Conservation (phyloP, 164 flowering plant genomes). For the Pachysandra terminalis region DNA sequence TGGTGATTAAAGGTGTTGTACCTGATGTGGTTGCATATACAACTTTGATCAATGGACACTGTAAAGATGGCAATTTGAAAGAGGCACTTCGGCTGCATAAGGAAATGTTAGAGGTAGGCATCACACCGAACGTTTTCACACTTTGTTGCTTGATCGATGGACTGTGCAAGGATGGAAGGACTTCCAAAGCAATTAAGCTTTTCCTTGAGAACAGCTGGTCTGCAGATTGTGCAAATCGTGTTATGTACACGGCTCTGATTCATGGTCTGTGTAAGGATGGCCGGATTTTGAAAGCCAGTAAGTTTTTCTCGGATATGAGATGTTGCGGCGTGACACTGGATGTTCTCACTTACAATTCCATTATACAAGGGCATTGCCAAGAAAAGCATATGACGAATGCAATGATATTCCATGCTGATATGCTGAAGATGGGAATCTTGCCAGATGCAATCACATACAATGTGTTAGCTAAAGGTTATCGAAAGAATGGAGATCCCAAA, state of each 20-base stretch:
- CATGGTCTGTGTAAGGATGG: slow-evolving; percentile 60
- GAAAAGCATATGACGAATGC: slow-evolving; percentile 34
- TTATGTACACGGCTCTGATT: slow-evolving; percentile 48
- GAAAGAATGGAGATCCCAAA: slow-evolving; percentile 27
- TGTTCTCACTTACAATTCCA: slow-evolving; percentile 29
- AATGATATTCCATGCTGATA: slow-evolving; percentile 66
- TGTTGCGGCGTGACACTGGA: slow-evolving; percentile 40
- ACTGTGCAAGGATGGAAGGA: slow-evolving; percentile 59
- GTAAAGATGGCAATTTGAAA: slow-evolving; percentile 45
- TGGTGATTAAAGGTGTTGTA: slow-evolving; percentile 60
- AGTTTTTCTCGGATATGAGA: slow-evolving; percentile 66
- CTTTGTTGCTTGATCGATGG: slow-evolving; percentile 60
- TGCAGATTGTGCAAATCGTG: slow-evolving; percentile 27
- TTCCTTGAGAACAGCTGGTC: slow-evolving; percentile 29
- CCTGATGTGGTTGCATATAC: slow-evolving; percentile 74
- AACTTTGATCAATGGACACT: slow-evolving; percentile 62
- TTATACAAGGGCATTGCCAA: slow-evolving; percentile 40
- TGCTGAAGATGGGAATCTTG: slow-evolving; percentile 58
- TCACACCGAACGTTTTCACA: slow-evolving; percentile 50
- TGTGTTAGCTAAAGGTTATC: slow-evolving; percentile 31
- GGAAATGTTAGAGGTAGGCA: slow-evolving; percentile 52
- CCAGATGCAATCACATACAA: slow-evolving; percentile 25
- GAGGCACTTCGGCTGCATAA: slow-evolving; percentile 50
- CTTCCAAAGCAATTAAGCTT: slow-evolving; percentile 41
- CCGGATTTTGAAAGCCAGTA: slow-evolving; percentile 46